A percentile compares a stretch with the other conserved stretches of the same genome.
Conservation (phyloP, 257 asterid genomes). For the Voacanga thouarsii region DNA sequence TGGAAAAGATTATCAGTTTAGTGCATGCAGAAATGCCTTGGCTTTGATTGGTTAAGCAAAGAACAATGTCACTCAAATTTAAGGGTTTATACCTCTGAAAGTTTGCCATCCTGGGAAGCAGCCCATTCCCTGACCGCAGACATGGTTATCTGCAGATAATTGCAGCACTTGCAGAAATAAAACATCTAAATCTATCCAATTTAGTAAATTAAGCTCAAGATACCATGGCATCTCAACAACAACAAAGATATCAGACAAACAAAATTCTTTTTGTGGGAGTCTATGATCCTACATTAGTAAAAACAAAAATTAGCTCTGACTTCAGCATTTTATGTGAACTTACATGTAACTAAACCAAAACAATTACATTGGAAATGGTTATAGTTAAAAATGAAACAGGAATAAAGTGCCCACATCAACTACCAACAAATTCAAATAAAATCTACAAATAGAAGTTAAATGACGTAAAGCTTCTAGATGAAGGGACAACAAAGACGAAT, state of each 20-base stretch:
- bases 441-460: not conserved
- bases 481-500: not conserved
- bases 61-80: not conserved
- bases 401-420: not conserved
- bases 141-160: constrained; percentile 78
- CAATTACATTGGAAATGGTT: not conserved
- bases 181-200: not conserved
- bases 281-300: not conserved
- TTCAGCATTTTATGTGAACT: not conserved
- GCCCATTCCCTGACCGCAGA: constrained; percentile 99
- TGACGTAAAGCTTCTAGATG: not conserved
- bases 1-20: constrained; percentile 19
- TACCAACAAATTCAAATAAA: constrained; percentile 5
- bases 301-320: not conserved
- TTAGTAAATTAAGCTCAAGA: not conserved
- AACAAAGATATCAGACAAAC: not conserved
- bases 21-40: not conserved
- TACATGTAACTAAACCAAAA: not conserved
- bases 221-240: not conserved
- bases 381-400: not conserved
- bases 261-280: not conserved
- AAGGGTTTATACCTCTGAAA: constrained; percentile 56
- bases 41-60: not conserved
- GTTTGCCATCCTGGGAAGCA: constrained; percentile 84
- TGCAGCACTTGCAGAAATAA: not conserved